Base-by-base conservation (phyloP, 2,329 filamentous ascomycete genomes). In the Hypoxylon sp. region DNA sequence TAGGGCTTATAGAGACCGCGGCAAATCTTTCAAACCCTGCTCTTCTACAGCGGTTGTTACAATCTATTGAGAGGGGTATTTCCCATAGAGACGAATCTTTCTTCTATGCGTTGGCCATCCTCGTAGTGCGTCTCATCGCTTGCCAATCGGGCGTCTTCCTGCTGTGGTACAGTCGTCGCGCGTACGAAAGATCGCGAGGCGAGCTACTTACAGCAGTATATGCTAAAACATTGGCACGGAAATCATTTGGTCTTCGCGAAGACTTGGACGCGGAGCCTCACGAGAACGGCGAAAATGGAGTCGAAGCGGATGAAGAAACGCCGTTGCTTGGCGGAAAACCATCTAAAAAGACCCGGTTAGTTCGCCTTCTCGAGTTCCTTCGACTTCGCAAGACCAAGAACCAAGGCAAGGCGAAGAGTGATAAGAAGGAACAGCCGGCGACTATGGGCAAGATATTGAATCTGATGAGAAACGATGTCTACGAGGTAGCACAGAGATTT, bases 391-490 rank as follows among this genome's bases (percentile, higher is more conserved):
- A 61, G 23, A 19, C 46, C 25, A 55, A 46, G 5, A 16, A 53
- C 5, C 37, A 16, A 3, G 65, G 62, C 50, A 63, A 62, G 30
- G 60, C 59, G 26, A 58, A 58, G 48, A 67, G 48, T 38, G 66
- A 56, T 23, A 55, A 64, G 32, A 55, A 64, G 32, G 74, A 81
- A 51, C 75, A 81, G 46, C 82, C 88, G 2, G 90, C 91, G 0
- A 91, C 89, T 0, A 93, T 92, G 72, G 91, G 91, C 5, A 96
- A 96, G 66, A 94, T 96, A 41, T 80, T 96, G 54, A 96, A 96
- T 63, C 72, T 96, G 2, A 89, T 96, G 77, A 86, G 90, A 37
- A 85, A 81, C 51, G 90, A 94, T 67, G 89, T 88, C 0, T 94
- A 93, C 65, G 88, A 92, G 66, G 83, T 93, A 27, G 82, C 90